Evolutionary conservation across 768 basidiomycete species (phyloP), one percentile per base, ranked within the genome.

Genomic region (Russula vinacea): DNA sequence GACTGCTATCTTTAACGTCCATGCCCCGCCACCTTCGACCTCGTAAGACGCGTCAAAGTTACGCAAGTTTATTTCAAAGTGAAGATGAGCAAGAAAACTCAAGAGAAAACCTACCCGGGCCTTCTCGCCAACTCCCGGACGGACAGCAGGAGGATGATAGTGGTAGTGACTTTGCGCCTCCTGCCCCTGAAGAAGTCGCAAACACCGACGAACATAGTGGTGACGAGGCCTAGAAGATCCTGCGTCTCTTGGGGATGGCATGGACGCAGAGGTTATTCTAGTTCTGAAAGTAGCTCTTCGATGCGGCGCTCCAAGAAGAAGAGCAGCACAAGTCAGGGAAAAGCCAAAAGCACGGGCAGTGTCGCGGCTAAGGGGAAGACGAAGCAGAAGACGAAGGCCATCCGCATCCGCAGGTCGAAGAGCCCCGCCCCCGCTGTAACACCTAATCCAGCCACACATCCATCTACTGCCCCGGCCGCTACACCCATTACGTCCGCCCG

Each of bases 1-100:
- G 29, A 51, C 32, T 29, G 50, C 17, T 7, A 7, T 51, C 16
- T 32, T 5, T 32, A 19, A 19, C 14, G 47, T 22, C 47, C 56
- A 88, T 88, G 87, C 65, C 80, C 17, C 80, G 84, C 40, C 73
- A 81, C 53, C 77, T 88, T 49, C 81, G 86, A 24, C 80, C 82
- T 22, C 78, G 88, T 58, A 83, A 79, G 58, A 75, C 78, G 24
- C 79, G 76, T 50, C 79, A 78, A 37, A 83, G 76, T 70, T 89
- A 89, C 74, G 74, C 77, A 0, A 66, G 69, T 26, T 66, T 81
- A 24, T 73, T 76, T 39, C 76, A 70, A 4, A 62, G 74, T 37
- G 78, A 73, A 1, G 68, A 69, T 32, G 74, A 78, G 22, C 74
- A 74, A 44, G 67, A 56, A 7, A 71, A 70, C 9, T 69, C 67